A percentile compares a stretch with the other conserved stretches of the same genome.
These are phyloP conservation scores for Ceratocystis diversiconidia DNA, from an alignment of 2,329 filamentous ascomycete genomes.

Conservation along the genomic window DNA sequence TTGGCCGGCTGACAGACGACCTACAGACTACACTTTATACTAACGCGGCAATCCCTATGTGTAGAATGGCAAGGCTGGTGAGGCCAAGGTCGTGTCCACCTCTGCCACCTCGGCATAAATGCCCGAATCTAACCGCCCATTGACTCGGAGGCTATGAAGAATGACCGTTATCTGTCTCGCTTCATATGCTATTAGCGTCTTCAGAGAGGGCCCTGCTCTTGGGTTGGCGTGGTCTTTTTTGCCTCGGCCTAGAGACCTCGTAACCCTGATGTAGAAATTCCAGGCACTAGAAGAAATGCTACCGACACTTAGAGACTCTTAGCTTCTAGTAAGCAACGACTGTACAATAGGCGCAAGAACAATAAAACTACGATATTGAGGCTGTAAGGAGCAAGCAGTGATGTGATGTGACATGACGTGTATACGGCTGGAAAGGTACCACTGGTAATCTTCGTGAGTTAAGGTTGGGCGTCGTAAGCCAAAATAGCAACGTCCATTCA, in stretches of 20 bases:
- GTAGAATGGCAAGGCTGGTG: conserved; percentile 84
- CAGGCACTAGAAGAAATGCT: not conserved
- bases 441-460: not conserved
- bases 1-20: not conserved
- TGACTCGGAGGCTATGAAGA: not conserved
- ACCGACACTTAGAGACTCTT: not conserved
- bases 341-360: conserved; percentile 12
- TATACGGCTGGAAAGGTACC: not conserved
- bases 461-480: not conserved
- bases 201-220: not conserved
- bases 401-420: not conserved
- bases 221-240: not conserved
- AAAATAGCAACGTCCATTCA: not conserved
- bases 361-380: conserved; percentile 4
- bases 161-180: not conserved
- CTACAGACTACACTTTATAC: not conserved
- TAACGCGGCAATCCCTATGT: conserved; percentile 19
- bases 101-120: conserved; percentile 27
- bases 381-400: no score
- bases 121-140: not conserved
- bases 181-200: not conserved
- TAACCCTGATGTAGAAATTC: not conserved
- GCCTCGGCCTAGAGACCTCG: not conserved
- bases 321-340: conserved; percentile 1
- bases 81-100: conserved; percentile 51